Conservation (phyloP, 331 rosid genomes). For the Rhamnella rubrinervis region DNA sequence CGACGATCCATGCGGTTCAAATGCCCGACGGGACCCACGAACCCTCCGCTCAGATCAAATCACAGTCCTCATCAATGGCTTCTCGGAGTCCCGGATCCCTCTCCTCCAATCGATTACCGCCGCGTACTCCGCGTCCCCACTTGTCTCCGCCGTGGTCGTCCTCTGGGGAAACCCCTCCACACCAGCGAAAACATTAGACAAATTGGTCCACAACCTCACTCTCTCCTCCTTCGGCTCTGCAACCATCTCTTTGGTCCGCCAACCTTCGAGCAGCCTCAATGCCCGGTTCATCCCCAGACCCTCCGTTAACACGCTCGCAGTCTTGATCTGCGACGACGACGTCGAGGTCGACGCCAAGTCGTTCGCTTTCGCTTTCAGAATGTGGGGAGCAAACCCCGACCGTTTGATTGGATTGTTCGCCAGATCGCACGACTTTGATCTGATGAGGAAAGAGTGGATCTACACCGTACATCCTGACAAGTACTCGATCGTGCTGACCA, state of each 20-base stretch:
- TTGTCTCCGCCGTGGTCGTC: constrained; percentile 65
- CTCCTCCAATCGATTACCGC: constrained; percentile 66
- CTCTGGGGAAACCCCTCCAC: constrained; percentile 94
- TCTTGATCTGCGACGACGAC: constrained; percentile 82
- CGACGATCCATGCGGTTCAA: constrained; percentile 38
- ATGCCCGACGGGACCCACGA: constrained; percentile 22
- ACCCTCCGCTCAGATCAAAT: constrained; percentile 52
- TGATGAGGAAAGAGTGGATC: constrained; percentile 65
- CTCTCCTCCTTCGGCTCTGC: constrained; percentile 29
- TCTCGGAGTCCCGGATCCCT: constrained; percentile 71
- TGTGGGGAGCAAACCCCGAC: constrained; percentile 53
- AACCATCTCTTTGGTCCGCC: constrained; percentile 46
- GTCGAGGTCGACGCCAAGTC: constrained; percentile 58
- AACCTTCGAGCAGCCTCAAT: constrained; percentile 61
- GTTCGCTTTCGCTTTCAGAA: constrained; percentile 56
- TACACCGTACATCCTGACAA: constrained; percentile 79
- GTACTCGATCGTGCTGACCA: constrained; percentile 80
- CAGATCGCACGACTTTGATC: constrained; percentile 72
- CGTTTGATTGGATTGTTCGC: constrained; percentile 68
- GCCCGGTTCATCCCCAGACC: constrained; percentile 66
- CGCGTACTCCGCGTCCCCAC: constrained; percentile 57
- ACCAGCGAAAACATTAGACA: constrained; percentile 25
- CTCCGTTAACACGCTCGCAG: constrained; percentile 54
- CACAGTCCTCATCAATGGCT: constrained; percentile 83
- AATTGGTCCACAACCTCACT: constrained; percentile 51